A percentile compares a stretch with the other conserved stretches of the same genome.
phyloP scores from a whole-genome alignment of 352 stramenopile species.

The Elongisporangium undulatum region DNA sequence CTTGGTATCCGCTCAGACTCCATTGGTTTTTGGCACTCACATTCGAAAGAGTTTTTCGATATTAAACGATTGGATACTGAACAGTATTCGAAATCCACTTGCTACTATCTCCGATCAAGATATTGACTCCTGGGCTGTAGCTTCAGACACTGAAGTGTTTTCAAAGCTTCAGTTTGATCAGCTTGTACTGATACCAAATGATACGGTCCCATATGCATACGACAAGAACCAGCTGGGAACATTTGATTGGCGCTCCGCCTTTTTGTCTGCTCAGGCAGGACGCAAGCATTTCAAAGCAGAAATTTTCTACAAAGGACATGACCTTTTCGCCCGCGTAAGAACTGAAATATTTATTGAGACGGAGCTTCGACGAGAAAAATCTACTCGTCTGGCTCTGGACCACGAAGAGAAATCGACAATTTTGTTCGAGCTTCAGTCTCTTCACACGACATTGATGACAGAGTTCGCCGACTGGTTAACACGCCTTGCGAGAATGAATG shows the following conservation, averaged over 20 bases:
- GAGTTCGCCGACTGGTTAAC: conserved; percentile 4
- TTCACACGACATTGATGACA: conserved; percentile 9
- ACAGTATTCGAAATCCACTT: conserved; percentile 42
- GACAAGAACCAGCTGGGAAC: conserved; percentile 28
- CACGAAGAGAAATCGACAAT: conserved; percentile 2
- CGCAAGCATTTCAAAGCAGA: conserved; percentile 26
- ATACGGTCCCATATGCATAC: conserved; percentile 17
- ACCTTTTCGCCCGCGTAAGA: conserved; percentile 30
- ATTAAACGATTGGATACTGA: conserved; percentile 51
- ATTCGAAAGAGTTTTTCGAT: conserved; percentile 44
- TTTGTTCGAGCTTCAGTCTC: conserved; percentile 4
- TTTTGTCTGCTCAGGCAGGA: conserved; percentile 6
- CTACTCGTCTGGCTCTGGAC: conserved; percentile 11
- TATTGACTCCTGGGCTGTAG: conserved; percentile 19
- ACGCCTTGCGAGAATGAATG: conserved; percentile 9
- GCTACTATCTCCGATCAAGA: conserved; percentile 13
- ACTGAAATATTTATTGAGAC: conserved; percentile 26
- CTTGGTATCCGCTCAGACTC: conserved; percentile 26
- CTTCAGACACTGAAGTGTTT: conserved; percentile 33
- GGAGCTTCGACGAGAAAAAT: conserved; percentile 27
- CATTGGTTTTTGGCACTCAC: conserved; percentile 34
- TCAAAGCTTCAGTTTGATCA: conserved; percentile 54
- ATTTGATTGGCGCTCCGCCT: conserved; percentile 20
- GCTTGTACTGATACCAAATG: conserved; percentile 29
- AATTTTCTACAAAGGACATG: conserved; percentile 31